Evolutionary conservation across 805 yeast genomes (phyloP).

Genomic region (Teunomyces funiuensis): DNA sequence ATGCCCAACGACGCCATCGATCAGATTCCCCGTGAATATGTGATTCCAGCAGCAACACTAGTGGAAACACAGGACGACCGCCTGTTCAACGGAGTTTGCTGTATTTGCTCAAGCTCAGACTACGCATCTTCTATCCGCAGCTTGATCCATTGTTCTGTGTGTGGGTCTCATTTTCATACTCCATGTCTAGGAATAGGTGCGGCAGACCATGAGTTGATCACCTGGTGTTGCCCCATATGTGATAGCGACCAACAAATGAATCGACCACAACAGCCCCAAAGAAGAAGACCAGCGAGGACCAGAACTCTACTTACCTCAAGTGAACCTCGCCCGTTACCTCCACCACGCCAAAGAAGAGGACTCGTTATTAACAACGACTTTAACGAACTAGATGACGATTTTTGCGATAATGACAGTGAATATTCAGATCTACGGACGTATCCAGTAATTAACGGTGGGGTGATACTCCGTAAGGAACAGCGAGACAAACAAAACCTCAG

Average conservation of each 20-base stretch:
- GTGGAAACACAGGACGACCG: background rate
- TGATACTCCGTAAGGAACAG: constrained; percentile 33
- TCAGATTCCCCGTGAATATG: constrained; percentile 36
- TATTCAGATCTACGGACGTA: background rate
- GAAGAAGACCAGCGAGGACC: background rate
- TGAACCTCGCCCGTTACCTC: background rate
- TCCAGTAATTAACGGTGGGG: constrained; percentile 38
- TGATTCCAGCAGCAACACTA: constrained; percentile 19
- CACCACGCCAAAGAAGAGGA: constrained; percentile 8
- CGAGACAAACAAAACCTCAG: constrained; percentile 28
- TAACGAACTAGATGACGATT: constrained; percentile 31
- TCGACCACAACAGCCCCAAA: background rate
- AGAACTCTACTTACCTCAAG: background rate
- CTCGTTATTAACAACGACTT: constrained; percentile 29
- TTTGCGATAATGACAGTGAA: constrained; percentile 12
- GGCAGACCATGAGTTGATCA: constrained; percentile 9
- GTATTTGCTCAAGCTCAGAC: constrained; percentile 37
- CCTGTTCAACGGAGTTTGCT: constrained; percentile 24
- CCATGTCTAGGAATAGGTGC: constrained; percentile 35
- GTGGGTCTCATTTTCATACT: constrained; percentile 42
- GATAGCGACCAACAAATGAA: constrained; percentile 38
- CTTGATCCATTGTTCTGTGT: constrained; percentile 29
- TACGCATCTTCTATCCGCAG: constrained; percentile 19
- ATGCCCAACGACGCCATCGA: constrained; percentile 37
- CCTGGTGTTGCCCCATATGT: constrained; percentile 55